Conservation (phyloP, 768 basidiomycete genomes). For the Amanita subjunquillea region DNA sequence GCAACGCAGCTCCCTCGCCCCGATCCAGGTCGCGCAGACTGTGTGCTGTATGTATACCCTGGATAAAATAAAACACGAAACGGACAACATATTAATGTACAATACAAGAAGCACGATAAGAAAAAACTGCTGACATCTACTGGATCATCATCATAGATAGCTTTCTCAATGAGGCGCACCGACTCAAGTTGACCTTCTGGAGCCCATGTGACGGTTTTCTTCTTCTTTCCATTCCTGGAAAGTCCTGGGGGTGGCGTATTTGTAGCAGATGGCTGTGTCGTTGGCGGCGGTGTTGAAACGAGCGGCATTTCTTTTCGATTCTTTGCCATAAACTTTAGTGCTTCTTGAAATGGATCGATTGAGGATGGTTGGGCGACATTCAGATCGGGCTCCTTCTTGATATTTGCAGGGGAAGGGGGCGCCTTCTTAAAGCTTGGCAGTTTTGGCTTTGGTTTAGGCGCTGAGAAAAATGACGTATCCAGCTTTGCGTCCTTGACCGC, state of each 20-base stretch:
- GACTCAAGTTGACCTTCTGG: constrained; percentile 64
- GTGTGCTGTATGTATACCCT: constrained; percentile 66
- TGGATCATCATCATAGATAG: constrained; percentile 84
- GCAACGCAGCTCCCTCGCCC: constrained; percentile 78
- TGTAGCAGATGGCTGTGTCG: constrained; percentile 14
- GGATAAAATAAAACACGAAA: constrained; percentile 22
- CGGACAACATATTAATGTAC: constrained; percentile 40
- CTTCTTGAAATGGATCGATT: constrained; percentile 76
- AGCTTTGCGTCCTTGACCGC: constrained; percentile 68
- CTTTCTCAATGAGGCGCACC: constrained; percentile 73
- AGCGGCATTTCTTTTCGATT: constrained; percentile 51
- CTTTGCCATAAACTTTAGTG: constrained; percentile 65
- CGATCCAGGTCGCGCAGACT: constrained; percentile 80
- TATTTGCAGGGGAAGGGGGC: constrained; percentile 22
- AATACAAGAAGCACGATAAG: constrained; percentile 28
- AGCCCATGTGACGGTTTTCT: constrained; percentile 75
- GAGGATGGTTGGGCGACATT: constrained; percentile 71
- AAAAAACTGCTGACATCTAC: constrained; percentile 65
- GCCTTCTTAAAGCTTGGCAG: constrained; percentile 84
- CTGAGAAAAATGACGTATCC: constrained; percentile 83
- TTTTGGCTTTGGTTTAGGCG: constrained; percentile 75
- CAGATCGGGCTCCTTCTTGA: constrained; percentile 41
- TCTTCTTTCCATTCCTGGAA: constrained; percentile 44
- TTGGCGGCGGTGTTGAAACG: constrained; percentile 45
- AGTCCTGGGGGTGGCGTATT: constrained; percentile 24